These are phyloP conservation scores for Parasarocladium wereldwijsianum DNA, from an alignment of 2,329 filamentous ascomycete genomes.

Conservation along the genomic window DNA sequence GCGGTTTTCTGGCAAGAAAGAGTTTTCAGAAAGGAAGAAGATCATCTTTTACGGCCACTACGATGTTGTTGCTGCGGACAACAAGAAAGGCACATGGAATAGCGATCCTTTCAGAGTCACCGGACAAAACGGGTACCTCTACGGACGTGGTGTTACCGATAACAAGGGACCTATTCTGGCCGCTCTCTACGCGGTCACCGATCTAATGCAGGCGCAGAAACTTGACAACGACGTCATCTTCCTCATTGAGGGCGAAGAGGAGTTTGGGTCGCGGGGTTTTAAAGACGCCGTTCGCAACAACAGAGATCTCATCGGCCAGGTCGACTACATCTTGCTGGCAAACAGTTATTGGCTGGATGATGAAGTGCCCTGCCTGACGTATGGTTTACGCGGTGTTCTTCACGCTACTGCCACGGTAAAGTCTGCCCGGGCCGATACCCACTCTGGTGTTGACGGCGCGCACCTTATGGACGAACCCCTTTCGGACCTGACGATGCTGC, in stretches of 20 bases:
- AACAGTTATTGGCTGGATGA: conserved; percentile 99
- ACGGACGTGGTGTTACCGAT: conserved; percentile 91
- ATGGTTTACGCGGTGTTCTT: conserved; percentile 83
- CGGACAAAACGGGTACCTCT: conserved; percentile 82
- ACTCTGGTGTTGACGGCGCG: conserved; percentile 94
- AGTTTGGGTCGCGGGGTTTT: conserved; percentile 85
- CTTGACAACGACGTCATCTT: conserved; percentile 85
- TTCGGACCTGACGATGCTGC: conserved; percentile 73
- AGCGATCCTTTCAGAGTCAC: conserved; percentile 81
- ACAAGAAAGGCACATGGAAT: conserved; percentile 68
- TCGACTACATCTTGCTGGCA: conserved; percentile 88
- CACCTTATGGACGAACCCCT: conserved; percentile 80
- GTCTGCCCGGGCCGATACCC: conserved; percentile 73
- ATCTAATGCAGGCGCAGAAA: conserved; percentile 69
- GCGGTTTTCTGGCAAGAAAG: conserved; percentile 64
- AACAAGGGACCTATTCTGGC: conserved; percentile 96
- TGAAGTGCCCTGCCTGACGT: conserved; percentile 86
- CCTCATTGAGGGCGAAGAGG: conserved; percentile 91
- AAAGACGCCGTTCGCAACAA: conserved; percentile 65
- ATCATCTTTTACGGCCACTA: conserved; percentile 97
- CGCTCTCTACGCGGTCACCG: conserved; percentile 83
- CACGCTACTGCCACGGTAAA: conserved; percentile 85
- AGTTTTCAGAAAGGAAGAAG: conserved; percentile 50
- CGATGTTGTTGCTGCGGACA: conserved; percentile 85
- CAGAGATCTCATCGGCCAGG: conserved; percentile 71